A percentile compares a stretch with the other conserved stretches of the same genome.
These are phyloP conservation scores for Inga oerstediana DNA, from an alignment of 306 rosid genomes.

Conservation along the genomic window DNA sequence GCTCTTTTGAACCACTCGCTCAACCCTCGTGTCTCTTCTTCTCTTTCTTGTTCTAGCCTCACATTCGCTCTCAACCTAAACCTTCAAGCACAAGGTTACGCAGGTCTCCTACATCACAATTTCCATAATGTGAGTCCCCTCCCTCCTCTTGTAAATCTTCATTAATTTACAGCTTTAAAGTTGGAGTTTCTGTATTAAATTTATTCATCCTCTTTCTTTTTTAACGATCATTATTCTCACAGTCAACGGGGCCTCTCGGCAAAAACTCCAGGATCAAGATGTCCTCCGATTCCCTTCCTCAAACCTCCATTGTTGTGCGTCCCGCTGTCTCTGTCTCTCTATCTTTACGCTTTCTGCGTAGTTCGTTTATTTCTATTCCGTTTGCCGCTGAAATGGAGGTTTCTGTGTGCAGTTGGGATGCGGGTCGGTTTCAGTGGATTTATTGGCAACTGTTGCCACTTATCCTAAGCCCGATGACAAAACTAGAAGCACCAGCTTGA, in stretches of 20 bases:
- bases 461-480: constrained; percentile 91
- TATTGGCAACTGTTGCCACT: constrained; percentile 68
- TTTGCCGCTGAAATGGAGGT: constrained; percentile 8
- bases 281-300: constrained; percentile 53
- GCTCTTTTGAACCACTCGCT: neutral
- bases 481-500: constrained; percentile 73
- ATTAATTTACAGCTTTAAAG: neutral
- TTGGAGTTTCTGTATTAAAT: neutral
- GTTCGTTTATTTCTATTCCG: neutral
- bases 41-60: constrained; percentile 30
- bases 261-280: constrained; percentile 43
- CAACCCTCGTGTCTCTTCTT: neutral
- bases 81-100: neutral
- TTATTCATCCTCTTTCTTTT: neutral
- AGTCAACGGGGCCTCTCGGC: constrained; percentile 28
- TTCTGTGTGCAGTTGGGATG: constrained; percentile 63
- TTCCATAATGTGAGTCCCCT: constrained; percentile 2
- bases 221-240: neutral
- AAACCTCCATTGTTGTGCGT: constrained; percentile 63
- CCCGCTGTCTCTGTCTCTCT: constrained; percentile 8
- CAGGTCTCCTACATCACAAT: neutral
- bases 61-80: neutral
- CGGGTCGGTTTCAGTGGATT: constrained; percentile 61
- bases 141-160: neutral
- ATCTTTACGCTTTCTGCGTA: neutral